Base-by-base conservation (phyloP, 2,329 filamentous ascomycete genomes). In the Nothophoma quercina region DNA sequence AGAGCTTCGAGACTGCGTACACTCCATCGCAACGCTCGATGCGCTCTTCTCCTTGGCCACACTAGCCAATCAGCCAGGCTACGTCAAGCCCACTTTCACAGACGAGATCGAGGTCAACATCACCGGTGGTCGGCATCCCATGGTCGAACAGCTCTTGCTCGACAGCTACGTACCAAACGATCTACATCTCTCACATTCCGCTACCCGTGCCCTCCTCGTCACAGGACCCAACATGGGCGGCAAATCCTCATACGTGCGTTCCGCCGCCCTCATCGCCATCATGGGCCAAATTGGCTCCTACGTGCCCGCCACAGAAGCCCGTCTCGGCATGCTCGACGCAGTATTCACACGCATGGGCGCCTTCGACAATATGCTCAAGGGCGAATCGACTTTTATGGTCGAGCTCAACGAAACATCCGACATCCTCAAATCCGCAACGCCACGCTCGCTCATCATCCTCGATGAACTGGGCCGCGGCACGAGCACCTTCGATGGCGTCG, bases 191-290 rank as follows among this genome's bases (percentile, higher is more conserved):
- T 82, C 85, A n/a, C 83, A 68, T 23, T 51, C 62, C 18, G 46
- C 50, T 2, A 73, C 86, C 3, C 83, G 90, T 5, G 91, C 91
- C 2, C 85, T 97, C 62, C 87, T 98, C 49, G 88, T 99, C 65
- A 99, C 95, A 0, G 95, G 95, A 0, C 95, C 95, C 23, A 99
- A 99, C 78, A 99, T 99, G 95, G 95, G 95, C 66, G 95, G 95
- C 50, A 99, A 99, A 72, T 96, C 91, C n/a, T 95, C 89, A 51
- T 99, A 96, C 73, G 93, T 99, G 18, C 91, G 95, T 45, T 90
- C 93, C 61, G 87, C 96, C 35, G 93, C 95, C 8, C 85, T 99
- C 6, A 91, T 98, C 58, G 85, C 89, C 39, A 93, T 99, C 66
- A 93, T 99, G 79, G 92, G 91, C 7, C 95, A 99, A 71, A 89